These are phyloP conservation scores for Talaromyces amestolkiae DNA, from an alignment of 2,329 filamentous ascomycete species.

Conservation along the genomic window DNA sequence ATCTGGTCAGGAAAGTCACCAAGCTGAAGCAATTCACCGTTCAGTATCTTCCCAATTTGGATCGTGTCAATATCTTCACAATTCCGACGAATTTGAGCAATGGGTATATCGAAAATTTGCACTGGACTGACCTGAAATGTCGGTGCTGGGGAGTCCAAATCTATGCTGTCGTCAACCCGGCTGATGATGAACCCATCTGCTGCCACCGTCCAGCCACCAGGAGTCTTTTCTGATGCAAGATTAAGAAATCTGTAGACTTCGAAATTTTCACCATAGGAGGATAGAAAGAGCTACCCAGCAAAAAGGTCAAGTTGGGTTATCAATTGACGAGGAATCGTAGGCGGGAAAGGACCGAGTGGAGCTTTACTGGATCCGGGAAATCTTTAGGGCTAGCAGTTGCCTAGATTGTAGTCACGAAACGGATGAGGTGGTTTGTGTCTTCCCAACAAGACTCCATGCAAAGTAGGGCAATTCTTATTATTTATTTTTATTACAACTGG, in stretches of 20 bases:
- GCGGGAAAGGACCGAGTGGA: background rate
- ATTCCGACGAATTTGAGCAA: background rate
- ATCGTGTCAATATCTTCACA: slow-evolving; percentile 5
- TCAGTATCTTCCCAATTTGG: slow-evolving; percentile 2
- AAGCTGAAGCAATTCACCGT: background rate
- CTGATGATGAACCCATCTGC: slow-evolving; percentile 7
- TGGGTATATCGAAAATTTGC: background rate
- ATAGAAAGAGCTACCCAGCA: slow-evolving; percentile 3
- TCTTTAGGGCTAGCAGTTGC: no score
- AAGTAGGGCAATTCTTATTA: background rate
- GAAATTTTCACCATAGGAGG: background rate
- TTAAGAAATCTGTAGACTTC: background rate
- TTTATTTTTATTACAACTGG: background rate
- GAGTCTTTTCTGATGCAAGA: slow-evolving; percentile 3
- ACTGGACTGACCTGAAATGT: background rate
- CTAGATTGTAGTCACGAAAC: no score
- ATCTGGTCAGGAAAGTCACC: background rate
- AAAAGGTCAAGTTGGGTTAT: slow-evolving; percentile 2
- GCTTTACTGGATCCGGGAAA: no score
- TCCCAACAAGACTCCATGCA: background rate
- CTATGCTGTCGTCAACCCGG: background rate
- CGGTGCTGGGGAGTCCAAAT: background rate
- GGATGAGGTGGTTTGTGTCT: background rate
- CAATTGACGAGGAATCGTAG: background rate
- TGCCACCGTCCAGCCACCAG: slow-evolving; percentile 1